These are phyloP conservation scores for Cynara cardunculus DNA, from an alignment of 129 eudicot species.

Conservation along the genomic window DNA sequence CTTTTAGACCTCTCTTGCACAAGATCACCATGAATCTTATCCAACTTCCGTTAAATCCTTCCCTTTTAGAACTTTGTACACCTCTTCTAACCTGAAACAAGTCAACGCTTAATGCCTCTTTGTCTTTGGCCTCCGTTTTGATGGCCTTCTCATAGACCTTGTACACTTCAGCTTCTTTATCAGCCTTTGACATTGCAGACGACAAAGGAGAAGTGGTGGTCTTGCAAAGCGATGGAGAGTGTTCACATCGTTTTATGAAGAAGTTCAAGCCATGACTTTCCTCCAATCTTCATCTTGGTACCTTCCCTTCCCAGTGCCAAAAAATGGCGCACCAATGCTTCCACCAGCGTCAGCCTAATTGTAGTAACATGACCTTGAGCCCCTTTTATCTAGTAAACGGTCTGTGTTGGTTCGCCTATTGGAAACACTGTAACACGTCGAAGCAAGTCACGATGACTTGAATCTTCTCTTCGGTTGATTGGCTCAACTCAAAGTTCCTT, in stretches of 20 bases:
- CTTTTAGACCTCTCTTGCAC: conserved; percentile 20
- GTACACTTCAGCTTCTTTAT: conserved; percentile 52
- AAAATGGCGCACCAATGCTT: too few species aligned
- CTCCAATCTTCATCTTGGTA: too few species aligned
- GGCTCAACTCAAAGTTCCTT: neutral
- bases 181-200: conserved; percentile 50
- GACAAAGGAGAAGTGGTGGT: conserved; percentile 50
- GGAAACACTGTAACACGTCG: neutral
- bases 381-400: neutral
- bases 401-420: neutral
- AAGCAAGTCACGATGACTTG: neutral
- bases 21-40: conserved; percentile 28
- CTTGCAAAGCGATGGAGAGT: conserved; percentile 43
- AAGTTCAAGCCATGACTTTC: too few species aligned
- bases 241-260: neutral
- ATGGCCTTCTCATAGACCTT: conserved; percentile 48
- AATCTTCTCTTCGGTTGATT: neutral
- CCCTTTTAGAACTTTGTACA: conserved; percentile 39
- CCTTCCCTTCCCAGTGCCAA: too few species aligned
- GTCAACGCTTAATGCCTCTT: conserved; percentile 38
- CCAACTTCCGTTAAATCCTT: conserved; percentile 42
- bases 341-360: too few species aligned
- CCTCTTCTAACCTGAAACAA: conserved; percentile 50
- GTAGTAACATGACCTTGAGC: neutral
- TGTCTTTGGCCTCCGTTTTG: conserved; percentile 49